Conservation (phyloP, 495 filamentous ascomycete species). For the Tricharina praecox region DNA sequence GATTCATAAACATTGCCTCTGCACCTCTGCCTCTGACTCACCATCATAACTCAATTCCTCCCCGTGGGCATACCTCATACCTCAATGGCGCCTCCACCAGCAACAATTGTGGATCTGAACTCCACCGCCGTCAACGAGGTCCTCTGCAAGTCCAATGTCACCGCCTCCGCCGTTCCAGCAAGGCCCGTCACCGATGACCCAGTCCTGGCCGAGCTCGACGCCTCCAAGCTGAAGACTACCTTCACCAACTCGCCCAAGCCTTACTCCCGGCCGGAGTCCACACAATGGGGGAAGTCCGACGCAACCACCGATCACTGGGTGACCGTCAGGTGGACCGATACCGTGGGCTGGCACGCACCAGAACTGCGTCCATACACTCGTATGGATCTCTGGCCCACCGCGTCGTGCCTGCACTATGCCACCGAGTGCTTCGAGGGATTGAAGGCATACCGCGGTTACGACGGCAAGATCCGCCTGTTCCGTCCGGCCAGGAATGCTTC, state of each 20-base stretch:
- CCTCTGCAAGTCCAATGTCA: background rate
- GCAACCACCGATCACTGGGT: slow-evolving; percentile 87
- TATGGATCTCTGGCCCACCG: slow-evolving; percentile 63
- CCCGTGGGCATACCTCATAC: too few relatives aligned
- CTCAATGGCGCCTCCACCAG: background rate
- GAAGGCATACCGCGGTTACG: slow-evolving; percentile 70
- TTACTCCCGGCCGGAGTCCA: slow-evolving; percentile 37
- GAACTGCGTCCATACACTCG: slow-evolving; percentile 66
- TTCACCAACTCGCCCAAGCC: slow-evolving; percentile 47
- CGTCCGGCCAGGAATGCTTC: slow-evolving; percentile 60
- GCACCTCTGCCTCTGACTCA: too few relatives aligned
- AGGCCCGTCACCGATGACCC: background rate
- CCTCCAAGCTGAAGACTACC: slow-evolving; percentile 53
- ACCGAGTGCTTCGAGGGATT: slow-evolving; percentile 87
- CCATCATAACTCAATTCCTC: too few relatives aligned
- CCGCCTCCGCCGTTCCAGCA: background rate
- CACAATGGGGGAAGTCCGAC: slow-evolving; percentile 32
- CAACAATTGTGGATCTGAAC: background rate
- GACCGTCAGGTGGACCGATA: slow-evolving; percentile 49
- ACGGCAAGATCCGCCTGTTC: slow-evolving; percentile 72
- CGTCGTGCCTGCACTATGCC: slow-evolving; percentile 77
- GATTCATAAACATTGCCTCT: too few relatives aligned
- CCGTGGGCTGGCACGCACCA: slow-evolving; percentile 58
- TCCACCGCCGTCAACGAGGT: background rate
- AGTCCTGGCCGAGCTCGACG: slow-evolving; percentile 39